Base-by-base conservation (phyloP, 805 yeast genomes). In the Teunomyces stri region DNA sequence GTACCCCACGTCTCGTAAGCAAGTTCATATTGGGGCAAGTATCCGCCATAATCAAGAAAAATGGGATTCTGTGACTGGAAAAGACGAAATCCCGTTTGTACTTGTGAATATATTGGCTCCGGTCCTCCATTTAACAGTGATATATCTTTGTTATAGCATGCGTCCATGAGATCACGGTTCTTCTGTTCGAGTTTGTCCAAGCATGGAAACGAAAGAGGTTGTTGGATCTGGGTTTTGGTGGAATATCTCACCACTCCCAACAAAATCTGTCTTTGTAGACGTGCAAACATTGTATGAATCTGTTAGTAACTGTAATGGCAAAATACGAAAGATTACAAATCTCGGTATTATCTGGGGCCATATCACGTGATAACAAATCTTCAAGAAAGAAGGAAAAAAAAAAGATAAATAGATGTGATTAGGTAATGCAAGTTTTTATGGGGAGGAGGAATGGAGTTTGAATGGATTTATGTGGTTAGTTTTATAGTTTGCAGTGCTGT, bases 1-100 rank as follows among this genome's bases (percentile, higher is more conserved):
- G 61, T 55, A 2, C 97, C 97, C 97, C 97, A 91, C 3, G 91
- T 80, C 65, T 91, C 97, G 68, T 87, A 91, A 0, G 97, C 97
- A n/a, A 91, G 74, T 55, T 87, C 82, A 56, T 79, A 88, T 51
- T 78, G 80, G 1, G 89, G 88, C 30, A 91, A 69, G 52, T 69
- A 74, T 0, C 91, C 94, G 11, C 97, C 97, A 62, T 85, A 81
- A 60, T 91, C 97, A 12, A 89, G 75, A 49, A 80, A 80, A 2
- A 89, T 67, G 0, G 92, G 91, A 20, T 78, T 67, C 3, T 68
- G 47, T 7, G 83, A 76, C 43, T 71, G 68, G 63, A 65, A 89
- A 1, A 76, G 57, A 48, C 86, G 74, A 58, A 82, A 89, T 2
- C 95, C 96, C 20, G 76, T 68, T 43, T 77, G 79, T 5, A 87